A percentile compares a stretch with the other conserved stretches of the same genome.
These are phyloP conservation scores for Heimioporus sp. DNA, from an alignment of 768 basidiomycete species.

Conservation along the genomic window DNA sequence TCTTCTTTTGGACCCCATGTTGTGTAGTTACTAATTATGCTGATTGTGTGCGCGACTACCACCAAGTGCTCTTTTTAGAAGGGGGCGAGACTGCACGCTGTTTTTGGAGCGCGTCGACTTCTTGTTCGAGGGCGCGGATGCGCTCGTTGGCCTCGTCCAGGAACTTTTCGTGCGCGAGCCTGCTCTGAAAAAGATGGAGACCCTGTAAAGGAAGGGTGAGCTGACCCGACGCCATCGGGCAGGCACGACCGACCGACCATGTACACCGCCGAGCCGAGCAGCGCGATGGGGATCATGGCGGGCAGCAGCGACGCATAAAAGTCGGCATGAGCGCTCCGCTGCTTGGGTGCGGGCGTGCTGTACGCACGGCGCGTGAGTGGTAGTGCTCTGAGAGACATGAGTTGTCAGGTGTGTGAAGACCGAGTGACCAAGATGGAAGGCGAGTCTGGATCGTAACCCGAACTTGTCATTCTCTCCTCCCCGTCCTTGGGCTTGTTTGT, in stretches of 20 bases:
- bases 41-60: not conserved
- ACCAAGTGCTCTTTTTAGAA: slow-evolving; percentile 18
- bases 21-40: slow-evolving; percentile 2
- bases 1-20: not conserved
- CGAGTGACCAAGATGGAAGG: slow-evolving; percentile 10
- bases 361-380: slow-evolving; percentile 1
- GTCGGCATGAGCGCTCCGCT: slow-evolving; percentile 50
- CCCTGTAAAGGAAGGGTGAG: slow-evolving; percentile 41
- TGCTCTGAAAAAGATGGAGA: slow-evolving; percentile 60
- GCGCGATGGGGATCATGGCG: slow-evolving; percentile 73
- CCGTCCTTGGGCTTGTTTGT: not conserved
- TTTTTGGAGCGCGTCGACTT: slow-evolving; percentile 45
- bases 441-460: not conserved
- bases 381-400: too few relatives aligned
- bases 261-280: slow-evolving; percentile 79
- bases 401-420: slow-evolving; percentile 6
- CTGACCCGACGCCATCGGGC: slow-evolving; percentile 11
- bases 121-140: slow-evolving; percentile 55
- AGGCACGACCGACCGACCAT: slow-evolving; percentile 46
- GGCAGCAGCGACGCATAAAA: slow-evolving; percentile 73
- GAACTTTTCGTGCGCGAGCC: slow-evolving; percentile 69
- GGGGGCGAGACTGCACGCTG: slow-evolving; percentile 3
- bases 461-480: not conserved
- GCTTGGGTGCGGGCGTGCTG: slow-evolving; percentile 9
- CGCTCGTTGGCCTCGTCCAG: slow-evolving; percentile 57